phyloP scores from a whole-genome alignment of 2,329 filamentous ascomycete genomes.

The Aspergillus fijiensis region DNA sequence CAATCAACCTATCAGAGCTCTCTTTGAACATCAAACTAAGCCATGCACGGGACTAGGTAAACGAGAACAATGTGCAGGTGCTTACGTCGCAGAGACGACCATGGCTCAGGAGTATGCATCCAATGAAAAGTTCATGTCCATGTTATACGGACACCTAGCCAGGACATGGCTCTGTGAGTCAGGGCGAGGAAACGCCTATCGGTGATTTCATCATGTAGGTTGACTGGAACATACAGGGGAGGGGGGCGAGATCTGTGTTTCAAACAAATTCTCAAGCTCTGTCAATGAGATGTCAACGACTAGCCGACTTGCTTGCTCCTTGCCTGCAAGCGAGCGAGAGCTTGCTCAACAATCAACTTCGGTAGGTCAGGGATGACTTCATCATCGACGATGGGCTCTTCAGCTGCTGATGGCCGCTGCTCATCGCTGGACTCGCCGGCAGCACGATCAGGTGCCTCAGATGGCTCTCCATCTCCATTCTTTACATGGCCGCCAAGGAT shows the following conservation, averaged over 20 bases:
- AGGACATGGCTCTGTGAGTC: conserved; percentile 11
- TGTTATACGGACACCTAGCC: background rate
- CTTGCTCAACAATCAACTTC: conserved; percentile 43
- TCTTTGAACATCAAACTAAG: conserved; percentile 39
- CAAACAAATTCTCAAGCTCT: background rate
- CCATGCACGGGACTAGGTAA: conserved; percentile 3
- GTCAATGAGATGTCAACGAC: background rate
- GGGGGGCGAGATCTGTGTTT: background rate
- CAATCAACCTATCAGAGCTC: conserved; percentile 41
- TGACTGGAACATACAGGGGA: background rate
- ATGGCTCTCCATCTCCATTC: conserved; percentile 14
- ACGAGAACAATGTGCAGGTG: conserved; percentile 17
- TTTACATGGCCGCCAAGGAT: conserved; percentile 38
- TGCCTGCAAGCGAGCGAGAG: conserved; percentile 41
- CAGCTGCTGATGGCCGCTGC: background rate
- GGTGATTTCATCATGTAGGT: conserved; percentile 38
- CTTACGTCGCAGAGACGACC: conserved; percentile 28
- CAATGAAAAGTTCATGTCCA: conserved; percentile 2
- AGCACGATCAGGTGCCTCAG: conserved; percentile 9
- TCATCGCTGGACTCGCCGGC: conserved; percentile 7
- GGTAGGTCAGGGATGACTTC: conserved; percentile 46
- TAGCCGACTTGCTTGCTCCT: conserved; percentile 25
- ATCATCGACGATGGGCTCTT: conserved; percentile 23
- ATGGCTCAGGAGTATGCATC: conserved; percentile 33
- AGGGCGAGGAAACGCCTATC: conserved; percentile 26